phyloP scores from a whole-genome alignment of 768 basidiomycete genomes.

The Cystofilobasidium bisporidii region DNA sequence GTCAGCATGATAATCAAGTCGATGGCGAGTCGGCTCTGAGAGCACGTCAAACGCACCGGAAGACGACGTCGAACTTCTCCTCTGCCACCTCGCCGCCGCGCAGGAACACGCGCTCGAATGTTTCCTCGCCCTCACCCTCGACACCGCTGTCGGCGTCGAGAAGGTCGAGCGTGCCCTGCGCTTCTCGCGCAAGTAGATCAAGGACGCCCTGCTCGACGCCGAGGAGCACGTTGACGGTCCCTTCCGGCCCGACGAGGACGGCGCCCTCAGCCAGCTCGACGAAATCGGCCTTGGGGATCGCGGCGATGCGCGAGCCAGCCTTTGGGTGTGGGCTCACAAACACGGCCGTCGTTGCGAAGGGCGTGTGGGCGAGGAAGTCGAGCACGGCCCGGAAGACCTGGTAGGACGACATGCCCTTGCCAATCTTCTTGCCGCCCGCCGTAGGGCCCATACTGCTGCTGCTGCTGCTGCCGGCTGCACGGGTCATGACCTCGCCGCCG shows the following conservation, averaged over 20 bases:
- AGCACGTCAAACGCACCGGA: conserved; percentile 46
- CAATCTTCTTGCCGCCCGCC: conserved; percentile 52
- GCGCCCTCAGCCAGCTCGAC: conserved; percentile 37
- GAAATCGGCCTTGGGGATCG: conserved; percentile 34
- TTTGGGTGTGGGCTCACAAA: conserved; percentile 50
- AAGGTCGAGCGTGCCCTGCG: conserved; percentile 61
- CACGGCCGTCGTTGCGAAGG: conserved; percentile 51
- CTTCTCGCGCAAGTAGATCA: conserved; percentile 68
- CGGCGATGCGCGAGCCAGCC: conserved; percentile 4
- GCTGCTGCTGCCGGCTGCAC: conserved; percentile 34
- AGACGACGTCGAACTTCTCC: conserved; percentile 62
- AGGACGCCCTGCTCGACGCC: conserved; percentile 68
- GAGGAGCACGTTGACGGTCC: conserved; percentile 64
- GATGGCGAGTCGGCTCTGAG: too few species aligned
- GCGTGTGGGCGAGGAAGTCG: conserved; percentile 70
- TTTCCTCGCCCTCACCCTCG: conserved; percentile 45
- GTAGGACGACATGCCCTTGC: conserved; percentile 76
- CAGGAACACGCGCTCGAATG: conserved; percentile 64
- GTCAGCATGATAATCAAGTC: neutral
- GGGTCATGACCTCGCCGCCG: conserved; percentile 53
- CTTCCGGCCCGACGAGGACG: conserved; percentile 68
- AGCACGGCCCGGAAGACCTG: conserved; percentile 77
- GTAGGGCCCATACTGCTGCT: neutral
- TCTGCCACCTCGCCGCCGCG: conserved; percentile 56
- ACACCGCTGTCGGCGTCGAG: conserved; percentile 39